Base-by-base conservation (phyloP, 179 eudicot genomes). In the Drosera spatulata region DNA sequence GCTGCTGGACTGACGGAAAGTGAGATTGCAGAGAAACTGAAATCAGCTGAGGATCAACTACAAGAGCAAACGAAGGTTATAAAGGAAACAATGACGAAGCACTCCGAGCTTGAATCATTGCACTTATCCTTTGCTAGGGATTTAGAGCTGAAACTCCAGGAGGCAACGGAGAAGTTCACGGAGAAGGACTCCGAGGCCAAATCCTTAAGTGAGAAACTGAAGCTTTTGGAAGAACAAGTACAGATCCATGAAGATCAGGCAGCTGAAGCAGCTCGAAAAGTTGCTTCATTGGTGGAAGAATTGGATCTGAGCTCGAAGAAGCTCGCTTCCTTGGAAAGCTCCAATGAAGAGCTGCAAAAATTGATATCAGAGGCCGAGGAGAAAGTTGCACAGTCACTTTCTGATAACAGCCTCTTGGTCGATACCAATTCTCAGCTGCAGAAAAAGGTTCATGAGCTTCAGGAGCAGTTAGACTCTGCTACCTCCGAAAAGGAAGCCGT, bases 341-440 rank as follows among this genome's bases (percentile, higher is more conserved):
- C 78, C 15, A 73, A 66, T 44, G 86, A 79, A 71, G 95, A 82
- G 57, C 86, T 88, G 14, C 80, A 77, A 57, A 73, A 41, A 63
- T 64, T 71, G 69, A 61, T 55, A 3, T 33, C 10, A 8, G 87
- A 80, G 63, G 79, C 68, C 40, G 91, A 91, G 66, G 77, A 74
- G 43, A 88, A 82, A 76, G 81, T 74, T 59, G 76, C 77, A 8
- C 80, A 78, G 58, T 78, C 74, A 59, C 59, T 64, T 48, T 80
- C 88, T 13, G 97, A 88, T 62, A 85, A 73, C 59, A 84, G 79
- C 64, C 53, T 78, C 71, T 77, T 91, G 51, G 80, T 65, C 1
- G 96, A 79, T 62, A 91, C 85, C 58, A 90, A 77, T 64, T 48
- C 69, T 41, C 83, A 87, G 67, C 80, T 90, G 55, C 82, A 79